A percentile compares a stretch with the other conserved stretches of the same genome.
phyloP scores from a whole-genome alignment of 352 stramenopile genomes.

The Phytophthora vignae region DNA sequence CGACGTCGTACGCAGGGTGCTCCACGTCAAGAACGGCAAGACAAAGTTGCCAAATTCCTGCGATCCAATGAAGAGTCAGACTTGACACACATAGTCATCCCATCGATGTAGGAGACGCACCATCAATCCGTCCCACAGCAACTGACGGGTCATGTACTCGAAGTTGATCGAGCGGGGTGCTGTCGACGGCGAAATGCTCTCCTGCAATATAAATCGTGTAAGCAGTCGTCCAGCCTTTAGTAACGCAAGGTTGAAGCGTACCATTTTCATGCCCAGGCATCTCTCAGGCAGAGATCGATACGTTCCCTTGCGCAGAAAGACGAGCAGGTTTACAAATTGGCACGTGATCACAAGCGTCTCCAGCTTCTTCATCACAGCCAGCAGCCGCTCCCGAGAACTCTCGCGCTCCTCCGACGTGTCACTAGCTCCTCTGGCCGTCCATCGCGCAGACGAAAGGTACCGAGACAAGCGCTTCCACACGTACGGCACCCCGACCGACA shows the following conservation, averaged over 20 bases:
- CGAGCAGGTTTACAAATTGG: constrained; percentile 76
- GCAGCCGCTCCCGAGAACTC: constrained; percentile 35
- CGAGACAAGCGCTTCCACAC: constrained; percentile 78
- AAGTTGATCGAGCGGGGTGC: constrained; percentile 82
- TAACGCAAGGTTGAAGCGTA: constrained; percentile 26
- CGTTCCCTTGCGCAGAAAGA: constrained; percentile 74
- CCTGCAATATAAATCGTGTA: constrained; percentile 37
- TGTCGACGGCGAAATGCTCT: constrained; percentile 62
- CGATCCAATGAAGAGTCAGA: background rate
- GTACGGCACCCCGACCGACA: constrained; percentile 79
- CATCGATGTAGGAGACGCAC: constrained; percentile 35
- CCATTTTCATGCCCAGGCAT: constrained; percentile 74
- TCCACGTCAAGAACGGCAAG: constrained; percentile 78
- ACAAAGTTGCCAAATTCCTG: constrained; percentile 87
- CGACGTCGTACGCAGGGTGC: constrained; percentile 37
- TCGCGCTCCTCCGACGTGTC: constrained; percentile 10
- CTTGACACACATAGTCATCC: background rate
- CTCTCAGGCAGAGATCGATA: constrained; percentile 82
- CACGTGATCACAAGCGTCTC: constrained; percentile 73
- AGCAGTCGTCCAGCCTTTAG: background rate
- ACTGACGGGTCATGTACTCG: constrained; percentile 88
- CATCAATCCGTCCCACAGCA: constrained; percentile 87
- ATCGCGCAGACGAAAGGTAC: constrained; percentile 65
- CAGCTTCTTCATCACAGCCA: constrained; percentile 74
- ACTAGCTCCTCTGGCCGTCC: constrained; percentile 31